Conservation (phyloP, 1,139 yeast genomes). For the Diutina rugosa region DNA sequence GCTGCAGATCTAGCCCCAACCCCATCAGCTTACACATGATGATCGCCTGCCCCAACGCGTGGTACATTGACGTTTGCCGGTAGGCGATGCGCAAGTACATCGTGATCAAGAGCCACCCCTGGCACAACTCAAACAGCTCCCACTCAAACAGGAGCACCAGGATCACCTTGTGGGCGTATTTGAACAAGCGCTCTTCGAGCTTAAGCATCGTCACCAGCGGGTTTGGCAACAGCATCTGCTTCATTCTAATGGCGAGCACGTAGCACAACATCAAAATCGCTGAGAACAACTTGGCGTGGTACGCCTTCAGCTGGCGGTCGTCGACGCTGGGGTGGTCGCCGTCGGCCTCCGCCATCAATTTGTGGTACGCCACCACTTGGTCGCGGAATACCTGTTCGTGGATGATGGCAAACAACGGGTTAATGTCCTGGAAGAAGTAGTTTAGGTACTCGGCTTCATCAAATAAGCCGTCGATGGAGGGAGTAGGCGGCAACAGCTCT, state of each 20-base stretch:
- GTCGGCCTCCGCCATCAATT: conserved; percentile 3
- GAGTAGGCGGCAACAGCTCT: conserved; percentile 24
- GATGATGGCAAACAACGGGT: conserved; percentile 40
- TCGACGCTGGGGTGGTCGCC: not conserved
- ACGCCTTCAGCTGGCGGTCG: conserved; percentile 8
- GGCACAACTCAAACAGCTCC: conserved; percentile 56
- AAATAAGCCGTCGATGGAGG: conserved; percentile 10
- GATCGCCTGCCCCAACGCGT: conserved; percentile 41
- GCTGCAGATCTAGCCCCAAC: conserved; percentile 13
- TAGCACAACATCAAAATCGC: conserved; percentile 39
- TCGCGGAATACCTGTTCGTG: conserved; percentile 44
- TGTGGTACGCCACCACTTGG: conserved; percentile 30
- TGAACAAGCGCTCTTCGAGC: conserved; percentile 41
- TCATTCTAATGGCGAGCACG: conserved; percentile 40
- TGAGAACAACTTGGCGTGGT: conserved; percentile 31
- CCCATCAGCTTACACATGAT: conserved; percentile 49
- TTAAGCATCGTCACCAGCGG: conserved; percentile 16
- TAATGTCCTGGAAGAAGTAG: conserved; percentile 36
- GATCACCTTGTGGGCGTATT: conserved; percentile 34
- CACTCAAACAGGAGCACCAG: conserved; percentile 46
- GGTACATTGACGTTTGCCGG: conserved; percentile 43
- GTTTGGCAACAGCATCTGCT: conserved; percentile 31
- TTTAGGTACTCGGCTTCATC: conserved; percentile 13
- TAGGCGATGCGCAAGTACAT: conserved; percentile 43
- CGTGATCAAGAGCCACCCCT: conserved; percentile 45